These are phyloP conservation scores for Dictyostelium brefeldianum DNA, from an alignment of 78 protist species.

Conservation along the genomic window DNA sequence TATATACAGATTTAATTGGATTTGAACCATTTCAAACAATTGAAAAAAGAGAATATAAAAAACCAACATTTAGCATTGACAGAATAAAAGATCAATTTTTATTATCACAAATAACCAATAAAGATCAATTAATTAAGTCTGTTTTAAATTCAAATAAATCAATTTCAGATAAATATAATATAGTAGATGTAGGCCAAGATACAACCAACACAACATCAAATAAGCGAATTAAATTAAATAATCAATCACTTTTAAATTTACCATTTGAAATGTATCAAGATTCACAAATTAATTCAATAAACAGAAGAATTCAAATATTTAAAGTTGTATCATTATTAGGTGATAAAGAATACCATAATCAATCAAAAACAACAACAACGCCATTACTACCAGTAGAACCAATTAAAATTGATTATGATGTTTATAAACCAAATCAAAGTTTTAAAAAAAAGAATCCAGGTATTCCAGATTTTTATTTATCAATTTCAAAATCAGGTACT, in stretches of 20 bases:
- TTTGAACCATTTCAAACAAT: not conserved
- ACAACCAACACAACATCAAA: not conserved
- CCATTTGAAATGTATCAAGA: constrained; percentile 33
- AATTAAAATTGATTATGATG: constrained; percentile 32
- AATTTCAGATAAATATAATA: constrained; percentile 15
- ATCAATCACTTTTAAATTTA: not conserved
- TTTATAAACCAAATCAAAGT: constrained; percentile 28
- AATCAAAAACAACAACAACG: not conserved
- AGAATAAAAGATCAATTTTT: not conserved
- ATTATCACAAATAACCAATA: not conserved
- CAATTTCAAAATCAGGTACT: not conserved
- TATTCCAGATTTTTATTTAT: constrained; percentile 42
- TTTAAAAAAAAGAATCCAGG: constrained; percentile 57
- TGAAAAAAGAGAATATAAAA: not conserved
- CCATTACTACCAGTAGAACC: not conserved
- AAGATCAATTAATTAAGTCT: not conserved
- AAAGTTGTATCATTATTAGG: not conserved
- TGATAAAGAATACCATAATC: not conserved
- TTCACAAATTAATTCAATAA: constrained; percentile 25
- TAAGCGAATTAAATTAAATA: constrained; percentile 14
- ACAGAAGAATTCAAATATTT: constrained; percentile 17
- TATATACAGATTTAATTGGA: not conserved
- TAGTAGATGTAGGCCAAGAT: not conserved
- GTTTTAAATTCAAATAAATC: not conserved
- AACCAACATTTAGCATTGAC: not conserved